phyloP scores from a whole-genome alignment of 2,329 filamentous ascomycete genomes.

The Pseudophaeomoniella oleicola region DNA sequence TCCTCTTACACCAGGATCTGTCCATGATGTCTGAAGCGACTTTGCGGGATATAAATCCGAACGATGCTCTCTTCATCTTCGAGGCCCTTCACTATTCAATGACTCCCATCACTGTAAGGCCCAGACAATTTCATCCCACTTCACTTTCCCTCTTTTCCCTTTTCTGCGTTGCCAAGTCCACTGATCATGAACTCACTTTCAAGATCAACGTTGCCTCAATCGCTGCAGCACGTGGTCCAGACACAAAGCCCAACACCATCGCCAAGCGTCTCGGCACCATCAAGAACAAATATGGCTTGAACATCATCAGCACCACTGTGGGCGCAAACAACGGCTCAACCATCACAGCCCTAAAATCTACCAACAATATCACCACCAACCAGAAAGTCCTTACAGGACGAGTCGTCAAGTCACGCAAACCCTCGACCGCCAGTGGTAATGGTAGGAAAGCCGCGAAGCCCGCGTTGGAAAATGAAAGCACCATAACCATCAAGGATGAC shows the following conservation, averaged over 20 bases:
- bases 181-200: not conserved
- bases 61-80: not conserved
- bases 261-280: conserved; percentile 5
- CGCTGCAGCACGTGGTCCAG: not conserved
- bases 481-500: too few species aligned
- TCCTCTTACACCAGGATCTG: too few species aligned
- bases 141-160: not conserved
- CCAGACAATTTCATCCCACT: not conserved
- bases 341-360: not conserved
- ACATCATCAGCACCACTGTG: conserved; percentile 5
- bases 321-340: not conserved
- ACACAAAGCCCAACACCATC: conserved; percentile 7
- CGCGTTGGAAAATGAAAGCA: too few species aligned
- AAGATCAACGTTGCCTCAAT: not conserved
- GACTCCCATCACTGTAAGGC: not conserved
- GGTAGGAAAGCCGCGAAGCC: too few species aligned
- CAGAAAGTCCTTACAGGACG: too few species aligned
- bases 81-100: not conserved
- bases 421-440: too few species aligned
- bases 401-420: too few species aligned
- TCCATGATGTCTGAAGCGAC: too few species aligned
- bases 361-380: too few species aligned
- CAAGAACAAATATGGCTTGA: conserved; percentile 7
- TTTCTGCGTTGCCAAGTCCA: too few species aligned
- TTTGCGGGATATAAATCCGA: not conserved